phyloP scores from a whole-genome alignment of 768 basidiomycete genomes.

The Hericium alpestre region DNA sequence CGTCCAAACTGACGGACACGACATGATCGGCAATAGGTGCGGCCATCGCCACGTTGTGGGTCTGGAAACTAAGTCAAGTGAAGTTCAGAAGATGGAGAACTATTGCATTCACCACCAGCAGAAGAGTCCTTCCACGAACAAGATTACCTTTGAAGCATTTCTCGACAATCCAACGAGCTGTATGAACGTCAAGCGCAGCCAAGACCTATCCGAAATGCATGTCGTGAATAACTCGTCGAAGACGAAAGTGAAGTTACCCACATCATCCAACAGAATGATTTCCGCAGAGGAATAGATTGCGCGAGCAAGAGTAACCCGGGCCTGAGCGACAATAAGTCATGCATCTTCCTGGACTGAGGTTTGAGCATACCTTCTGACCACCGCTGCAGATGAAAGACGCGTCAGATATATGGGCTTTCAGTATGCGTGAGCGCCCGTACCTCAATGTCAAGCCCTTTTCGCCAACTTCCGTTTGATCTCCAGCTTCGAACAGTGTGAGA shows the following conservation, averaged over 20 bases:
- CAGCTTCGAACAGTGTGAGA: constrained; percentile 35
- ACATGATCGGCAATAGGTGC: constrained; percentile 45
- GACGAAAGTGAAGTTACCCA: constrained; percentile 17
- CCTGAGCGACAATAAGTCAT: constrained; percentile 25
- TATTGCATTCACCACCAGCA: constrained; percentile 34
- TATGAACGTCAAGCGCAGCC: constrained; percentile 43
- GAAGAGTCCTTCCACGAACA: constrained; percentile 36
- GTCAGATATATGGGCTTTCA: neutral
- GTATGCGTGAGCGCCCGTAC: neutral
- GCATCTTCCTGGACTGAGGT: too few relatives aligned
- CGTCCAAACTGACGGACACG: constrained; percentile 44
- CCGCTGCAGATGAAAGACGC: constrained; percentile 22
- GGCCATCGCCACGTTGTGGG: constrained; percentile 44
- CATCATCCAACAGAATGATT: constrained; percentile 63
- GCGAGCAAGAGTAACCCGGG: constrained; percentile 44
- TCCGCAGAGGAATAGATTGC: constrained; percentile 51
- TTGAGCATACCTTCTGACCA: constrained; percentile 34
- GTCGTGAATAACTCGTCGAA: neutral
- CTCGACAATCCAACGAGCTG: constrained; percentile 40
- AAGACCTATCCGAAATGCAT: constrained; percentile 22
- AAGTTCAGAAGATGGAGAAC: neutral
- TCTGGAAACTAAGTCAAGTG: constrained; percentile 19
- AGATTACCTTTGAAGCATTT: constrained; percentile 39
- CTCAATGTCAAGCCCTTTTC: constrained; percentile 44
- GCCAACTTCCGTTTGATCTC: constrained; percentile 46